Conservation (phyloP, 2,329 filamentous ascomycete genomes). For the Endocalyx cinctus region DNA sequence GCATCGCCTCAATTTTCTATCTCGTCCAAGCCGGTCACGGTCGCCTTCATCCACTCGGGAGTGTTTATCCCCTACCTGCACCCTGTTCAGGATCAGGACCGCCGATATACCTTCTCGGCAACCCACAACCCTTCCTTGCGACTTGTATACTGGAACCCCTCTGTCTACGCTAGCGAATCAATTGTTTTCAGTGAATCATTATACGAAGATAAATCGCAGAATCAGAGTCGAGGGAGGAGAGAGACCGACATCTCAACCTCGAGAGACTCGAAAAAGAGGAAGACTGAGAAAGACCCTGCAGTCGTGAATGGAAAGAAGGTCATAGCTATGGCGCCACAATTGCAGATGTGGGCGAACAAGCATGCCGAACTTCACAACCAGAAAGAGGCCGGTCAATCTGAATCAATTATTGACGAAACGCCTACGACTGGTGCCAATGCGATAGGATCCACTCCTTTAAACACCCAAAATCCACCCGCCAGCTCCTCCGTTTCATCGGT, state of each 20-base stretch:
- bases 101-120: constrained; percentile 64
- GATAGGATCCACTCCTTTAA: constrained; percentile 17
- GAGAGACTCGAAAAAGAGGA: constrained; percentile 34
- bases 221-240: constrained; percentile 29
- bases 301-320: constrained; percentile 38
- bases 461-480: too few species aligned
- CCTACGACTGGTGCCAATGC: constrained; percentile 20
- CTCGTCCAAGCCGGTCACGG: constrained; percentile 63
- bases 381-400: constrained; percentile 27
- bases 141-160: constrained; percentile 72
- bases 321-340: constrained; percentile 57
- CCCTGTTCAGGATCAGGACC: constrained; percentile 47
- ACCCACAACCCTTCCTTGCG: constrained; percentile 63
- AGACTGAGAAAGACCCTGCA: constrained; percentile 41
- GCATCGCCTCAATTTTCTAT: constrained; percentile 74
- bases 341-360: constrained; percentile 68
- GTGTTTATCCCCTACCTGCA: constrained; percentile 74
- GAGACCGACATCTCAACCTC: constrained; percentile 25
- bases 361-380: constrained; percentile 62
- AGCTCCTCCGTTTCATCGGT: constrained; percentile 39
- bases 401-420: constrained; percentile 26
- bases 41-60: constrained; percentile 77
- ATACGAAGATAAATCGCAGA: constrained; percentile 34
- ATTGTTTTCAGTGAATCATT: constrained; percentile 51
- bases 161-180: constrained; percentile 65